These are phyloP conservation scores for Lactarius hatsudake DNA, from an alignment of 768 basidiomycete species.

Conservation along the genomic window DNA sequence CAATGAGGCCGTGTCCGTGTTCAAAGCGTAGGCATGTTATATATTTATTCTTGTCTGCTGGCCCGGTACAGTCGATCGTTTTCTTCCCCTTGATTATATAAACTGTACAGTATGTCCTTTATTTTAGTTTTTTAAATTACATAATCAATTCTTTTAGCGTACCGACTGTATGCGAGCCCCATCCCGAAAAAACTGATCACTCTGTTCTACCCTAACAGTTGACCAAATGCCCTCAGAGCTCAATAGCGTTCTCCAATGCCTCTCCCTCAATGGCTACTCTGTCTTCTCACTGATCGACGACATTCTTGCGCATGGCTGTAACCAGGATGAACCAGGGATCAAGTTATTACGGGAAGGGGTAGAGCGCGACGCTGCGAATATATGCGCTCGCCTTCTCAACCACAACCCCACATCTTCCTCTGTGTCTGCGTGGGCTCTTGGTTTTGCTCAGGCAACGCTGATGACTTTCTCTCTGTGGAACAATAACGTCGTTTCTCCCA, in stretches of 20 bases:
- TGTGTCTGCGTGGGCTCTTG: not conserved
- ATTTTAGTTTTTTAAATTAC: too few species aligned
- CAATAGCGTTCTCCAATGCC: not conserved
- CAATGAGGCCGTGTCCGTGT: too few species aligned
- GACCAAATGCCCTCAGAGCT: not conserved
- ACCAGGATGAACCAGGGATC: not conserved
- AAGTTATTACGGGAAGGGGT: not conserved
- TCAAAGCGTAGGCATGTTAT: too few species aligned
- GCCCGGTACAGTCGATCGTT: constrained; percentile 31
- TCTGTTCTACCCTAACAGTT: too few species aligned
- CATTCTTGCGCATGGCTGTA: not conserved
- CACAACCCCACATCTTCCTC: not conserved
- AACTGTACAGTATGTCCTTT: too few species aligned
- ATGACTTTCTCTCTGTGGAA: too few species aligned
- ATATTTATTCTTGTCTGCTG: too few species aligned
- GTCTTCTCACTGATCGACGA: not conserved
- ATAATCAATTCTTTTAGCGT: too few species aligned
- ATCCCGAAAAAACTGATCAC: too few species aligned
- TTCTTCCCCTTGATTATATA: too few species aligned
- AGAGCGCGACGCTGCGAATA: not conserved
- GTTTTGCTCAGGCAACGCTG: not conserved
- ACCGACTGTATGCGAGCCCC: too few species aligned
- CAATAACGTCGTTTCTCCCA: too few species aligned
- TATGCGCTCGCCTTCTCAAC: not conserved
- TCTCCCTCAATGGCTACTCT: not conserved